Percentiles rank a stretch among this genome's conserved stretches.
Conservation (phyloP, 805 yeast species). For the Vanderwaltozyma yarrowii region DNA sequence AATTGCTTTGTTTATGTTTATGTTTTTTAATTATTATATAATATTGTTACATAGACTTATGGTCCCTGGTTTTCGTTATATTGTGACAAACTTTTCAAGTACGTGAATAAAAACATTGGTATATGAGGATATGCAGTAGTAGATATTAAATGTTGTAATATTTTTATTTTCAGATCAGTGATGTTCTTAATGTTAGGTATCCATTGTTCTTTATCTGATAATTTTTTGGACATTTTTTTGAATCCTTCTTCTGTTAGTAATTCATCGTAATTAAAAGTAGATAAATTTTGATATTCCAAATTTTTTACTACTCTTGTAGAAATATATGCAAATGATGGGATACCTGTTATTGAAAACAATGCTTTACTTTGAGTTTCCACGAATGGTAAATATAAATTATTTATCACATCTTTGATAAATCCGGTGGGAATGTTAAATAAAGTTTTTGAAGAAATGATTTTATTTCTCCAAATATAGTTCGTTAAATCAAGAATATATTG, state of each 20-base stretch:
- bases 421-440: slow-evolving; percentile 17
- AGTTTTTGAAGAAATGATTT: slow-evolving; percentile 8
- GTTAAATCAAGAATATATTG: slow-evolving; percentile 20
- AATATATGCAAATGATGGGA: slow-evolving; percentile 18
- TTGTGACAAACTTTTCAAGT: slow-evolving; percentile 39
- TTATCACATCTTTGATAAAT: slow-evolving; percentile 10
- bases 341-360: slow-evolving; percentile 16
- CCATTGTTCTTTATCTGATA: slow-evolving; percentile 5
- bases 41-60: too few species aligned
- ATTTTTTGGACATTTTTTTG: slow-evolving; percentile 1
- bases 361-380: slow-evolving; percentile 7
- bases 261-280: slow-evolving; percentile 2
- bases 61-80: too few species aligned
- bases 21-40: too few species aligned
- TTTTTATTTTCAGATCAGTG: slow-evolving; percentile 37
- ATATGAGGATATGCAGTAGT: slow-evolving; percentile 40
- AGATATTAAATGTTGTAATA: slow-evolving; percentile 31
- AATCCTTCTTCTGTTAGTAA: slow-evolving; percentile 17
- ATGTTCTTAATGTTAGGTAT: slow-evolving; percentile 18
- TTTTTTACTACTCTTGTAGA: slow-evolving; percentile 5
- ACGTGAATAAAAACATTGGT: slow-evolving; percentile 40
- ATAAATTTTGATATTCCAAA: slow-evolving; percentile 6
- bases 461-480: slow-evolving; percentile 26
- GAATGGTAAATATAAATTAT: slow-evolving; percentile 9
- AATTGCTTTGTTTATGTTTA: too few species aligned